phyloP scores from a whole-genome alignment of 2,329 filamentous ascomycete genomes.

The Pyricularia pennisetigena region DNA sequence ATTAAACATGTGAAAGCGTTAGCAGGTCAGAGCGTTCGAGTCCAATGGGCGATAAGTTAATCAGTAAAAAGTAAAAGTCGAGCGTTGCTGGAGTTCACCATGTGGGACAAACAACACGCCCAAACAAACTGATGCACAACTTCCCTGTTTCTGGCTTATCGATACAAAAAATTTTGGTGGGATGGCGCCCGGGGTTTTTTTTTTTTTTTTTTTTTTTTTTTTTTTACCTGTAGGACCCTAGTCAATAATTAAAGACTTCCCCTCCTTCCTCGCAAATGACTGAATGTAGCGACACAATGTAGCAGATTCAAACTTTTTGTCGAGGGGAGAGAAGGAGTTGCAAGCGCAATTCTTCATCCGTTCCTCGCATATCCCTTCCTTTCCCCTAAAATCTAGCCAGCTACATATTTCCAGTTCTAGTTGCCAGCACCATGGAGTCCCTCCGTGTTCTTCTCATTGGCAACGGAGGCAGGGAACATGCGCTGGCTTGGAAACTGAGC shows the following conservation, averaged over 20 bases:
- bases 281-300: not conserved
- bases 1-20: too few species aligned
- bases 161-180: not conserved
- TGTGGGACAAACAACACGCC: not conserved
- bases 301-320: not conserved
- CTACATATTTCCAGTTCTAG: not conserved
- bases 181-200: not conserved
- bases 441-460: slow-evolving; percentile 66
- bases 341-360: not conserved
- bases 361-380: not conserved
- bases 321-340: not conserved
- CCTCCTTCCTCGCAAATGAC: not conserved
- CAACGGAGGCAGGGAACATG: slow-evolving; percentile 90
- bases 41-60: too few species aligned
- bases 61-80: too few species aligned
- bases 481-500: slow-evolving; percentile 85
- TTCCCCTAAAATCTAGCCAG: not conserved
- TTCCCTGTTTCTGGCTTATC: not conserved
- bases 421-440: not conserved
- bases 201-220: not conserved
- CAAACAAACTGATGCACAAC: not conserved
- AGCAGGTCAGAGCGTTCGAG: too few species aligned
- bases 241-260: not conserved
- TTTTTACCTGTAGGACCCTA: not conserved
- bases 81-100: too few species aligned